Conservation (phyloP, 768 basidiomycete species). For the Calvatia gigantea region DNA sequence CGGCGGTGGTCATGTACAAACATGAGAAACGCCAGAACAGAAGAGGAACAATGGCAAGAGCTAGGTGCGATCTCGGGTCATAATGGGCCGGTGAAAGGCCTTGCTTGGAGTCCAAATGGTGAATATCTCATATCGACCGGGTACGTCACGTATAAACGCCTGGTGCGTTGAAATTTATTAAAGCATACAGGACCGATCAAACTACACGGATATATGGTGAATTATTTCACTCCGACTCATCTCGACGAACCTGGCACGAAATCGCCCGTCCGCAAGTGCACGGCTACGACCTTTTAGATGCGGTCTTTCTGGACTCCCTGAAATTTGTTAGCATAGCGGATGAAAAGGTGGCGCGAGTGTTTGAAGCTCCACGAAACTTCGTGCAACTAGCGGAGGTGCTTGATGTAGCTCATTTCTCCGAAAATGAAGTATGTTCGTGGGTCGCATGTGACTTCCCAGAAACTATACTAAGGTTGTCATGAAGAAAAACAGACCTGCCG, state of each 20-base stretch:
- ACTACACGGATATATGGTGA: constrained; percentile 87
- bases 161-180: constrained; percentile 8
- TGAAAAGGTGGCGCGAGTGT: constrained; percentile 92
- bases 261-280: constrained; percentile 92
- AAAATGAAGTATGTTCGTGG: constrained; percentile 41
- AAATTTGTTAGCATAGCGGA: constrained; percentile 91
- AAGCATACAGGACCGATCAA: constrained; percentile 82
- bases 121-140: constrained; percentile 84
- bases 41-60: constrained; percentile 65
- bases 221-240: constrained; percentile 15
- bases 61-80: constrained; percentile 84
- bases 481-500: constrained; percentile 62
- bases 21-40: constrained; percentile 15
- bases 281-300: constrained; percentile 88
- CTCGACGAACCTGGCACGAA: constrained; percentile 65
- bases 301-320: constrained; percentile 69
- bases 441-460: not conserved
- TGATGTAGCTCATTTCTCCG: constrained; percentile 42
- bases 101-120: constrained; percentile 85
- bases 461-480: constrained; percentile 5
- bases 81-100: constrained; percentile 68
- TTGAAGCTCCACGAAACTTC: constrained; percentile 86
- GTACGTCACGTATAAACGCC: constrained; percentile 38
- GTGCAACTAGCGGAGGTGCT: constrained; percentile 57
- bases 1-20: constrained; percentile 68